A percentile compares a stretch with the other conserved stretches of the same genome.
Evolutionary conservation across 2,329 filamentous ascomycete species (phyloP).

Genomic region (Metarhizium robertsii): DNA sequence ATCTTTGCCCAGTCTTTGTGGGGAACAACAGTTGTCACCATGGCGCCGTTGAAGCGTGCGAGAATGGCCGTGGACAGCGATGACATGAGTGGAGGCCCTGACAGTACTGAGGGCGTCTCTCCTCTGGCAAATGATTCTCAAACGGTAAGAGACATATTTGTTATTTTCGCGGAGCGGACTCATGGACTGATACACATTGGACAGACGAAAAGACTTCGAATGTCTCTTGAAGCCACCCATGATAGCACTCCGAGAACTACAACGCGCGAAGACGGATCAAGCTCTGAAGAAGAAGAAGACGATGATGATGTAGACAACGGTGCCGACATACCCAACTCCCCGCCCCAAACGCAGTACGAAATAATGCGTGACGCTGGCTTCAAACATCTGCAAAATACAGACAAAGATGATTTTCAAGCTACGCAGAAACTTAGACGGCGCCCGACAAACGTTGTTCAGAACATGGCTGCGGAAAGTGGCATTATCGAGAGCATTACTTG

Average conservation of each 20-base stretch:
- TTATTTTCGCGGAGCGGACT: background rate
- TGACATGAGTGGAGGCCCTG: background rate
- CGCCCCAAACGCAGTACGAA: conserved; percentile 52
- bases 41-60: conserved; percentile 32
- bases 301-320: background rate
- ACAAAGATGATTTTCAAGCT: conserved; percentile 52
- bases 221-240: conserved; percentile 1
- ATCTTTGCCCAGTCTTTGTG: background rate
- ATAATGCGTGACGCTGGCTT: conserved; percentile 50
- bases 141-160: background rate
- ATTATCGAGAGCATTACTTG: conserved; percentile 84
- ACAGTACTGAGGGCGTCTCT: background rate
- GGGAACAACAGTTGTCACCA: conserved; percentile 4
- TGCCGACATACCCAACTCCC: conserved; percentile 11
- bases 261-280: background rate
- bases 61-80: conserved; percentile 18
- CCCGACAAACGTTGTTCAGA: conserved; percentile 46
- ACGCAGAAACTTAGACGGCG: conserved; percentile 53
- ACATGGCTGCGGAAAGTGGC: conserved; percentile 69
- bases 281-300: conserved; percentile 2
- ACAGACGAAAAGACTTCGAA: conserved; percentile 15
- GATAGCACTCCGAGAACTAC: background rate
- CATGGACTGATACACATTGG: background rate
- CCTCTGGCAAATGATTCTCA: background rate
- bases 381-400: conserved; percentile 44